These are phyloP conservation scores for Pittosporum tobira DNA, from an alignment of 129 eudicot species.

Conservation along the genomic window DNA sequence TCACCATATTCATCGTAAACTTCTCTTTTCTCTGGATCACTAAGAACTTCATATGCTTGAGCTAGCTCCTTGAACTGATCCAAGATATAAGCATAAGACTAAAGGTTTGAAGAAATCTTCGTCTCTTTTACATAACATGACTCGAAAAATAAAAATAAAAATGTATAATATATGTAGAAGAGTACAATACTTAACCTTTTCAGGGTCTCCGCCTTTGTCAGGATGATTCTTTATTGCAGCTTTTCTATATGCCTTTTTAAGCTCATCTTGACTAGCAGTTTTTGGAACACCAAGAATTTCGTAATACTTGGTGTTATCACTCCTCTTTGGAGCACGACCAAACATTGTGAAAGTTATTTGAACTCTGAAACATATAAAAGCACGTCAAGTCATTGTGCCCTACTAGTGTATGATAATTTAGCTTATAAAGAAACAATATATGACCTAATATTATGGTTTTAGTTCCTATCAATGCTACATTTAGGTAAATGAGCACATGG, in stretches of 20 bases:
- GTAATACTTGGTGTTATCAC: slow-evolving; percentile 60
- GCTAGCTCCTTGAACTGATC: slow-evolving; percentile 74
- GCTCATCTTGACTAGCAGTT: slow-evolving; percentile 57
- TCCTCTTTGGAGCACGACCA: slow-evolving; percentile 64
- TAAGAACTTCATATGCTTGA: slow-evolving; percentile 82
- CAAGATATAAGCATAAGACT: background rate
- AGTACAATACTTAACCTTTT: slow-evolving; percentile 40
- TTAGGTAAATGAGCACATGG: no score
- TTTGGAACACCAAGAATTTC: slow-evolving; percentile 69
- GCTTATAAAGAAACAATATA: background rate
- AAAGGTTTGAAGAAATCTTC: background rate
- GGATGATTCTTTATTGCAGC: slow-evolving; percentile 86
- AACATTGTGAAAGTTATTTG: slow-evolving; percentile 42
- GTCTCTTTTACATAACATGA: background rate
- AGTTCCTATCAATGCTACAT: no score
- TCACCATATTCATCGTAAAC: slow-evolving; percentile 80
- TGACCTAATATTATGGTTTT: no score
- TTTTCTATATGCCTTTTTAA: slow-evolving; percentile 77
- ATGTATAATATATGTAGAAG: background rate
- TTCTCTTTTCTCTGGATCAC: slow-evolving; percentile 69
- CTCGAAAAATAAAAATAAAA: background rate
- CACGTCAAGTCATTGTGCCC: background rate
- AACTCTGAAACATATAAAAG: slow-evolving; percentile 9
- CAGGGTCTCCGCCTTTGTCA: slow-evolving; percentile 94
- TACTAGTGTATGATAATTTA: background rate